phyloP scores from a whole-genome alignment of 495 filamentous ascomycete genomes.

The Hypoxylon fragiforme region DNA sequence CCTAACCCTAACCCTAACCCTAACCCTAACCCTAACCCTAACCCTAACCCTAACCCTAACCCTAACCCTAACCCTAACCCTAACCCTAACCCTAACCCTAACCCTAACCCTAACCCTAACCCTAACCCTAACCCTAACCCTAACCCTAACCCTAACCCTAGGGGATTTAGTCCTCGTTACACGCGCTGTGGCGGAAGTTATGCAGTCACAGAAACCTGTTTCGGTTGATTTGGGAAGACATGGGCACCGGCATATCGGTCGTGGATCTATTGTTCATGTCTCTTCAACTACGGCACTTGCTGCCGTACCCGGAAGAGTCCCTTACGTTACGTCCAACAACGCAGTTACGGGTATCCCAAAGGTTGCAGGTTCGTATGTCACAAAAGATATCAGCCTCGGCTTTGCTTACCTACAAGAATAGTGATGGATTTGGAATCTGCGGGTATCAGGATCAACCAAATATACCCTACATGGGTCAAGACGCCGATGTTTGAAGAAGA shows the following conservation, averaged over 20 bases:
- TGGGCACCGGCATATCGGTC: conserved; percentile 22
- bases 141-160: too few relatives aligned
- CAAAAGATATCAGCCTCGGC: neutral
- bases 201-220: conserved; percentile 41
- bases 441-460: conserved; percentile 30
- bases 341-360: conserved; percentile 33
- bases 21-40: too few relatives aligned
- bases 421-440: conserved; percentile 25
- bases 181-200: conserved; percentile 41
- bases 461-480: conserved; percentile 43
- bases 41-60: too few relatives aligned
- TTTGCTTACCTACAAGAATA: conserved; percentile 1
- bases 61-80: too few relatives aligned
- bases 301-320: conserved; percentile 9
- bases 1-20: too few relatives aligned
- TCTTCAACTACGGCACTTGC: conserved; percentile 20
- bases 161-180: conserved; percentile 39
- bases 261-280: conserved; percentile 36
- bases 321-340: conserved; percentile 36
- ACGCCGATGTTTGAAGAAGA: conserved; percentile 47
- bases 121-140: too few relatives aligned
- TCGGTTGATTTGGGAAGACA: conserved; percentile 26
- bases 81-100: too few relatives aligned
- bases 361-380: conserved; percentile 15
- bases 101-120: too few relatives aligned